Evolutionary conservation across 306 rosid genomes (phyloP), one percentile per base, ranked within the genome.

Genomic region (Cicer arietinum): DNA sequence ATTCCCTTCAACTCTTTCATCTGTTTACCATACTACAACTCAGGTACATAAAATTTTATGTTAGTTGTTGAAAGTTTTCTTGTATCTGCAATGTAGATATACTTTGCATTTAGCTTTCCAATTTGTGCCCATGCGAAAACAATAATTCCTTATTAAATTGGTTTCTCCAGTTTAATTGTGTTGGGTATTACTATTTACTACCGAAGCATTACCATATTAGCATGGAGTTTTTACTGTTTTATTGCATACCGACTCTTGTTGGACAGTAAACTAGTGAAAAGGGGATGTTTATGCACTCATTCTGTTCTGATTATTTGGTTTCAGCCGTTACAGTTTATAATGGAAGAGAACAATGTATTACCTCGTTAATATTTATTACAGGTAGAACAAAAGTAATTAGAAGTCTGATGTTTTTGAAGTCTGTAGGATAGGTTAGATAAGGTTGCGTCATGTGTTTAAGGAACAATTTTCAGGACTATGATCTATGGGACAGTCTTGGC

Each of bases 281-380:
- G 11, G 67, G 41, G 42, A 8, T 74, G 50, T 80, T 60, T 51
- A 58, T 76, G 46, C 37, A 73, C 45, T 40, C 54, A 64, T 81
- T 46, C 18, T 70, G 56, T 8, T 17, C 40, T 13, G 41, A 17
- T 75, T 45, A 44, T 67, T 50, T 54, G 69, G n/a, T 44, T 69
- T 41, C 71, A 44, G 42, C 48, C 64, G 52, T 37, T 10, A 40
- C 54, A 75, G 53, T 43, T 56, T 64, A 66, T 57, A 54, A 44
- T 40, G 54, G 71, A 63, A 51, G 18, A 45, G 25, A 51, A 64
- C 56, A 76, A 71, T 4, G 10, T 60, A 37, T 41, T 17, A 53
- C 44, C 5, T 6, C 30, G 62, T 71, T 54, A 40, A 67, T 40
- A 48, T 47, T 61, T 48, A 69, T 42, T 62, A 59, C 53, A 48